Base-by-base conservation (phyloP, 139 green algal genomes). In the Penium margaritaceum region DNA sequence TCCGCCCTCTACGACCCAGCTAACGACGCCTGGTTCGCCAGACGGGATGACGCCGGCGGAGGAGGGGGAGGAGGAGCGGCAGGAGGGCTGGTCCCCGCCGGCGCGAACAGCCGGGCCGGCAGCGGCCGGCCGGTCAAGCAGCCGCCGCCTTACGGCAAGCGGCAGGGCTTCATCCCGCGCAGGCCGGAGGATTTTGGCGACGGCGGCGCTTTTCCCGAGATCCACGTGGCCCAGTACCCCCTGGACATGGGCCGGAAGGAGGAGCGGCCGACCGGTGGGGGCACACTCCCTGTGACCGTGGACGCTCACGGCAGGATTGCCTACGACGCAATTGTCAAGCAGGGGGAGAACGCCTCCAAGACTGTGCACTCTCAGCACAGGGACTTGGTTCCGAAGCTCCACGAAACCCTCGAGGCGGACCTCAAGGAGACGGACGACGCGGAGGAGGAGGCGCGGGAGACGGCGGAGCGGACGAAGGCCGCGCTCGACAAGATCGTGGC, bases 171-270 rank as follows among this genome's bases (percentile, higher is more conserved):
- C 53, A 79, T 95, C 9, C 92, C 91, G 0, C 68, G 89, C 3
- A 77, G 75, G 9, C 66, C 81, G 19, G 85, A 88, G 15, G 91
- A 98, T 76, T 98, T 92, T 82, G 89, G 88, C 5, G 90, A 92
- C 80, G 93, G 92, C 32, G 90, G 88, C 33, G 92, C 92, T 1
- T 97, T 91, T 72, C 92, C 91, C 0, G 91, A 97, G 76, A 86
- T 95, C 34, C 89, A 92, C 37, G 83, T 95, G 2, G 85, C 89
- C 14, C 92, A 98, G 81, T 97, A 95, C 67, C 92, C 92, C 0
- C 74, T 95, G 60, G 88, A 90, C 21, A 96, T 97, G 92, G 92
- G 92, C 9, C 67, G 81, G 0, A 76, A 86, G 43, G 77, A 88
- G 60, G 85, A 85, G 75, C 57, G 43, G n/a, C 15, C 27, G 64